phyloP scores from a whole-genome alignment of 2,329 filamentous ascomycete genomes.

The Colletotrichum higginsianum region DNA sequence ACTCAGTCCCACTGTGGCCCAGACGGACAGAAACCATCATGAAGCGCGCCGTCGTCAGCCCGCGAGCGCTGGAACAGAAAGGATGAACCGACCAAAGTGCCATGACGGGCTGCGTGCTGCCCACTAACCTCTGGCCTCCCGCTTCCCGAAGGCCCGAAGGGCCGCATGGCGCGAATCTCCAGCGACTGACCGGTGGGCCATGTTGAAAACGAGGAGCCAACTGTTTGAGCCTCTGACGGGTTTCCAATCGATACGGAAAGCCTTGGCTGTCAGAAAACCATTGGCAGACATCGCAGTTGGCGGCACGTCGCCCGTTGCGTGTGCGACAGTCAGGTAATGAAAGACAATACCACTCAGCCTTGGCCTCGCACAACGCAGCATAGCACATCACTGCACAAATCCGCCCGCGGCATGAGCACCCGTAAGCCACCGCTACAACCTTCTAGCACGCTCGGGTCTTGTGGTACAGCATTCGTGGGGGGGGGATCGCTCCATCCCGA shows the following conservation, averaged over 20 bases:
- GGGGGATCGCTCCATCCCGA: slow-evolving; percentile 40
- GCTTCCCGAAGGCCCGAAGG: slow-evolving; percentile 32
- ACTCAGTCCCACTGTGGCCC: background rate
- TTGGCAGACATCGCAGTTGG: background rate
- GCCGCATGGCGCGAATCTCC: slow-evolving; percentile 9
- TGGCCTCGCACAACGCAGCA: background rate
- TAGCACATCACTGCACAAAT: background rate
- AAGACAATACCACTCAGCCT: slow-evolving; percentile 1
- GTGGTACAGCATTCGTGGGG: slow-evolving; percentile 4
- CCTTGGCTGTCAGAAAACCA: slow-evolving; percentile 25
- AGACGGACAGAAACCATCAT: slow-evolving; percentile 13
- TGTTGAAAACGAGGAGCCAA: slow-evolving; percentile 7
- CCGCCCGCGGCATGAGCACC: background rate
- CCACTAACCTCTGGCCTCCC: background rate
- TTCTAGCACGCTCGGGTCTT: background rate
- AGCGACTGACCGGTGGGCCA: background rate
- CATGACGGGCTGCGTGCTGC: slow-evolving; percentile 9
- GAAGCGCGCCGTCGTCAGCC: slow-evolving; percentile 28
- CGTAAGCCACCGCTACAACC: slow-evolving; percentile 10
- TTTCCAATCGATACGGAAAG: slow-evolving; percentile 13
- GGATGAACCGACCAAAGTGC: background rate
- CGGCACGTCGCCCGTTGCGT: slow-evolving; percentile 5
- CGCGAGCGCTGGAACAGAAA: too few species aligned
- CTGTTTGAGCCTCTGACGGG: slow-evolving; percentile 31
- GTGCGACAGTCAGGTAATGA: background rate